phyloP scores from a whole-genome alignment of 2,329 filamentous ascomycete genomes.

The Sporothrix globosa region DNA sequence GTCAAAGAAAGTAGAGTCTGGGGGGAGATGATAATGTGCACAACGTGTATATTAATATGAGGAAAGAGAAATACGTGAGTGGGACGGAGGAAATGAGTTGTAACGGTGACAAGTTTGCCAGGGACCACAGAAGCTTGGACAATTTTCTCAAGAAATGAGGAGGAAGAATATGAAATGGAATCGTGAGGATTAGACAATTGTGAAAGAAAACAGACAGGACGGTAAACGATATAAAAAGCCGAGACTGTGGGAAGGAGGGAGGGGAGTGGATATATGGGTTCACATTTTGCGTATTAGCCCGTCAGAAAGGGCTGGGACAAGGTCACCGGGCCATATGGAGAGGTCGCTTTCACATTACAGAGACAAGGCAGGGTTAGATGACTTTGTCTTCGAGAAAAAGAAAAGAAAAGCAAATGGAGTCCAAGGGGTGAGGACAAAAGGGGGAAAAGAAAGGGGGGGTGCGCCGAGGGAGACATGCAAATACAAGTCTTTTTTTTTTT shows the following conservation, averaged over 20 bases:
- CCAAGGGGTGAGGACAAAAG: conserved; percentile 17
- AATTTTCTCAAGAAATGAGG: not conserved
- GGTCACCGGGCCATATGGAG: conserved; percentile 36
- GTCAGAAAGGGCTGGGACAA: conserved; percentile 35
- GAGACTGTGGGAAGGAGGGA: conserved; percentile 27
- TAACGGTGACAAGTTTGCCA: conserved; percentile 18
- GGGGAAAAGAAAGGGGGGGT: conserved; percentile 27
- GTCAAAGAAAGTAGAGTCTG: not conserved
- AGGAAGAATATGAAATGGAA: not conserved
- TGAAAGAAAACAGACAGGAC: not conserved
- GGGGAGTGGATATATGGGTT: conserved; percentile 30
- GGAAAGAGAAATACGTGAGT: not conserved
- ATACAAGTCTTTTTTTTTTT: conserved; percentile 24
- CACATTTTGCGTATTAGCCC: conserved; percentile 14
- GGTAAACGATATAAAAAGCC: conserved; percentile 26
- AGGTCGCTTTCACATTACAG: conserved; percentile 25
- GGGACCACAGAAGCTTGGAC: conserved; percentile 2
- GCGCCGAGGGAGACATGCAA: conserved; percentile 15
- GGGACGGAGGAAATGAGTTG: conserved; percentile 14
- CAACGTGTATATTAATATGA: not conserved
- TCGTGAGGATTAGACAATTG: not conserved
- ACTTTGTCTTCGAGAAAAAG: conserved; percentile 4
- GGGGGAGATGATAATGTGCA: not conserved
- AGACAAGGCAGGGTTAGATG: conserved; percentile 21
- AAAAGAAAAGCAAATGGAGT: not conserved